Evolutionary conservation across 2,329 filamentous ascomycete species (phyloP), one percentile per base, ranked within the genome.

Genomic region (Penicillium brevicompactum): DNA sequence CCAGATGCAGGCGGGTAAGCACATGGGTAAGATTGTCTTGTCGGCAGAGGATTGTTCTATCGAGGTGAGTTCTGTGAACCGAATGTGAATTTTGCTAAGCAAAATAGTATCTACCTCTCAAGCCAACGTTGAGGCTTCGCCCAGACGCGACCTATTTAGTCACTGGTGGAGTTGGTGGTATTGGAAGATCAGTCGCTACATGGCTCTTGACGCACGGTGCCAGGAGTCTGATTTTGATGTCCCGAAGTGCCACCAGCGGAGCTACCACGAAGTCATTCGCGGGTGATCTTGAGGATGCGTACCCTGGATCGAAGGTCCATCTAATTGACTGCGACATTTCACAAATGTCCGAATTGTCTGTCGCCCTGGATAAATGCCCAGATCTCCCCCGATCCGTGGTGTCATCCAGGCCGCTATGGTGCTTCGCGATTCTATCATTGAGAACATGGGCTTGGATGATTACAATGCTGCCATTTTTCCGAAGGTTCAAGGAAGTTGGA

Each of bases 1-100:
- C 5, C 64, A 61, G 50, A 67, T 78, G 41, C 69, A 70, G 16
- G 51, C 61, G 9, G 72, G 75, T 0, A 67, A 66, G 11, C 74
- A 76, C 45, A 69, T 72, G 2, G 76, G 77, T 7, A 78, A 78
- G 59, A 59, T 77, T 2, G 71, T 78, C 11, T 22, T 43, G 41
- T 43, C 22, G 3, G 22, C 14, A 1, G 18, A n/a, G 10, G 41
- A 43, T 41, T 21, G 38, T n/a, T 8, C 18, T 2, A 11, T 41
- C 38, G 3, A 18, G 16, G 38, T 41, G 9, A 21, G n/a, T 41
- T 8, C 11, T 4, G 18, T 18, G 18, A 18, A 18, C 18, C 18
- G 18, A 18, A 18, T 1, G 2, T 18, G 18, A 18, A 18, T 18
- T 18, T 18, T n/a, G 16, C 38, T 41, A 21, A 41, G 4, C n/a